Conservation (phyloP, 148 eudicot genomes). For the Camellia granthamiana region DNA sequence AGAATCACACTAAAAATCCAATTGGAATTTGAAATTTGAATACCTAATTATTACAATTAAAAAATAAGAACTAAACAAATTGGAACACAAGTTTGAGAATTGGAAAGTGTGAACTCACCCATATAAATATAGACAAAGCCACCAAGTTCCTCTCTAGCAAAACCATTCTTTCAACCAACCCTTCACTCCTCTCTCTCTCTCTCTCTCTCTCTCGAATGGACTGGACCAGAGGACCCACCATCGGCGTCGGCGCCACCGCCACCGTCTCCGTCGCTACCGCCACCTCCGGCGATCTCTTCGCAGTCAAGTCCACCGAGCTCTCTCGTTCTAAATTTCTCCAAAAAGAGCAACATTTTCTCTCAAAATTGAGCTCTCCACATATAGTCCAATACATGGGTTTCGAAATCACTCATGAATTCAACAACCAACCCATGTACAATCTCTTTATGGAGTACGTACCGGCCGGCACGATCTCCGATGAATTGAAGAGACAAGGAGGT, state of each 20-base stretch:
- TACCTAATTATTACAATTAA: too few relatives aligned
- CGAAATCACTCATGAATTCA: slow-evolving; percentile 13
- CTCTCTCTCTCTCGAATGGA: slow-evolving; percentile 19
- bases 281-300: slow-evolving; percentile 32
- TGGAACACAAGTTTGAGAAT: too few relatives aligned
- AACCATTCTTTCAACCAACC: too few relatives aligned
- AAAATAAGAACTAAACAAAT: too few relatives aligned
- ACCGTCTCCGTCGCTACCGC: slow-evolving; percentile 40
- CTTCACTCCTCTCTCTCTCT: neutral
- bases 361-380: slow-evolving; percentile 35
- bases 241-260: slow-evolving; percentile 49
- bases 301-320: slow-evolving; percentile 40
- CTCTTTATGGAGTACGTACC: slow-evolving; percentile 41
- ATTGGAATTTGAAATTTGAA: too few relatives aligned
- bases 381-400: slow-evolving; percentile 35
- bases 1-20: too few relatives aligned
- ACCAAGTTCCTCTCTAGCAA: neutral
- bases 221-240: slow-evolving; percentile 35
- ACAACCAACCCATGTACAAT: slow-evolving; percentile 25
- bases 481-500: slow-evolving; percentile 29
- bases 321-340: slow-evolving; percentile 26
- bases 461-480: slow-evolving; percentile 38
- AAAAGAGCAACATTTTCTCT: slow-evolving; percentile 29
- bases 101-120: too few relatives aligned
- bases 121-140: neutral